phyloP scores from a whole-genome alignment of 495 filamentous ascomycete species.

The Talaromyces ruber region DNA sequence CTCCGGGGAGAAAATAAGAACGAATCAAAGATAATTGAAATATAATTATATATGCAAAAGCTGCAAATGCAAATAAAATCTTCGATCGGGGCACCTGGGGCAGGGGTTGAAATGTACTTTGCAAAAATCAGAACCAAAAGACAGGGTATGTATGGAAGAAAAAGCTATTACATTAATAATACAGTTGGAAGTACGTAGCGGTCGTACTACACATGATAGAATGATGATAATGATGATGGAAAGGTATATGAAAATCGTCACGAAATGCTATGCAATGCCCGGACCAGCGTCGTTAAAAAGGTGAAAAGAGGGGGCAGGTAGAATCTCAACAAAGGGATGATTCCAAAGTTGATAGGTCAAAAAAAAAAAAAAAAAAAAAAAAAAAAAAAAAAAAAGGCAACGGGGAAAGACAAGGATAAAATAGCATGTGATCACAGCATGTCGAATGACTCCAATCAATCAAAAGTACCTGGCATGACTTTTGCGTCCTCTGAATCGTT shows the following conservation, averaged over 20 bases:
- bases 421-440: neutral
- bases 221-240: neutral
- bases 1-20: no score
- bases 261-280: conserved; percentile 6
- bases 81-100: neutral
- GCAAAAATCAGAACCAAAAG: neutral
- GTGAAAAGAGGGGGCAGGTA: conserved; percentile 1
- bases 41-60: neutral
- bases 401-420: neutral
- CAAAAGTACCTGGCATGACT: conserved; percentile 8
- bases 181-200: neutral
- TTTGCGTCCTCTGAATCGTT: neutral
- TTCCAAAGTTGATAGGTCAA: neutral
- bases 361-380: no score
- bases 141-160: neutral
- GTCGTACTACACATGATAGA: neutral
- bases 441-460: neutral
- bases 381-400: no score
- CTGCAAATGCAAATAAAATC: neutral
- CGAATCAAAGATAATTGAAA: neutral
- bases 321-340: neutral
- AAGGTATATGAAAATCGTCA: conserved; percentile 2
- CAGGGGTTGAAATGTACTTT: neutral
- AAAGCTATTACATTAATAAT: conserved; percentile 10
- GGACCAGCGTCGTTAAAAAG: neutral